phyloP scores from a whole-genome alignment of 108 stramenopile species.

The Cyclotella sp. region DNA sequence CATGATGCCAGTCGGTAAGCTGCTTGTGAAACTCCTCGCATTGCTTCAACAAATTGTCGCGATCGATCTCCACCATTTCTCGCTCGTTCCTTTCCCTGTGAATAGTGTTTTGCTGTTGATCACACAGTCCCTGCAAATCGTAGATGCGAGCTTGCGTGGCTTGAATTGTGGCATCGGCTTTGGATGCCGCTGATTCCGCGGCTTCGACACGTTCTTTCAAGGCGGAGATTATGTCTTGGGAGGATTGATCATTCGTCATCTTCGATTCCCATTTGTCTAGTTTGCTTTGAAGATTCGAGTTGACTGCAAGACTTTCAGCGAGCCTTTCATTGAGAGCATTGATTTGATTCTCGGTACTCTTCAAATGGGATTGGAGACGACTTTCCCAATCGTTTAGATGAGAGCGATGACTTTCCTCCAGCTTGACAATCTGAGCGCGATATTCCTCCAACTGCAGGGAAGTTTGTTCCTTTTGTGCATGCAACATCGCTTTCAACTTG shows the following conservation, averaged over 20 bases:
- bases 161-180: slow-evolving; percentile 30
- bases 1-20: slow-evolving; percentile 31
- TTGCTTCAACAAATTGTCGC: slow-evolving; percentile 36
- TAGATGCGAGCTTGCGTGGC: slow-evolving; percentile 33
- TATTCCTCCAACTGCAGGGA: slow-evolving; percentile 32
- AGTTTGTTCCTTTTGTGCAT: slow-evolving; percentile 25
- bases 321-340: slow-evolving; percentile 36
- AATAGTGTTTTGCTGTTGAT: slow-evolving; percentile 30
- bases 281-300: slow-evolving; percentile 34
- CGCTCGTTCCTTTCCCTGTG: slow-evolving; percentile 36
- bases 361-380: slow-evolving; percentile 32
- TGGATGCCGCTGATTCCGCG: slow-evolving; percentile 5
- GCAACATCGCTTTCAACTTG: slow-evolving; percentile 31
- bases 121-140: slow-evolving; percentile 30
- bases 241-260: neutral
- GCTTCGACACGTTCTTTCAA: slow-evolving; percentile 32
- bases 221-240: slow-evolving; percentile 24
- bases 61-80: slow-evolving; percentile 37
- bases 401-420: slow-evolving; percentile 25
- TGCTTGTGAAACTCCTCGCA: slow-evolving; percentile 34
- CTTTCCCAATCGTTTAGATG: slow-evolving; percentile 27
- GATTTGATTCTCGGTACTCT: slow-evolving; percentile 38
- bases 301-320: slow-evolving; percentile 21
- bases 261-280: slow-evolving; percentile 42
- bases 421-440: slow-evolving; percentile 19